Evolutionary conservation across 2,329 filamentous ascomycete species (phyloP), one percentile per base, ranked within the genome.

Genomic region (Fusarium camptoceras): DNA sequence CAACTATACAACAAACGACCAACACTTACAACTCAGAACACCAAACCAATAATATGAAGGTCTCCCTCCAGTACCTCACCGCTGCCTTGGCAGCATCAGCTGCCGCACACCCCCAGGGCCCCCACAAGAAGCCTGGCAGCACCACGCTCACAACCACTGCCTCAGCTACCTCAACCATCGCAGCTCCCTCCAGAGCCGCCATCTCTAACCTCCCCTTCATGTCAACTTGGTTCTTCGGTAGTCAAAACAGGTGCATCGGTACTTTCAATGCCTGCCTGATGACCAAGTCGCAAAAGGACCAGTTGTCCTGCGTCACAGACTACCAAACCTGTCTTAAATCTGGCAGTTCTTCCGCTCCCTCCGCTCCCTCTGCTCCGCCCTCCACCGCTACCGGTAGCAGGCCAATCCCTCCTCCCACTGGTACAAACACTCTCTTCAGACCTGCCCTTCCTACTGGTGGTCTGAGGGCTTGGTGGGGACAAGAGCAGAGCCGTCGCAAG

Each of bases 161-260:
- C 8, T 20, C 44, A 2, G 12, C 41, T 7, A 34, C 59, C 24
- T 50, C 50, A 10, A 41, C 22, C 12, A 44, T 22, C 1, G 39
- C 61, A 8, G 34, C 25, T 39, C 47, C 61, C 11, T n/a, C 27
- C 2, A 30, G 20, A 20, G 54, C 46, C 9, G 25, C 18, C 10
- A 64, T 53, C 20, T 31, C 30, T 15, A 60, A 42, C 10, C 25
- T 66, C 2, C 41, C 60, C 14, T 66, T 65, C 41, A 12, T 66
- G 25, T 48, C 63, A 16, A 41, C 16, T 5, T 66, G 63, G 63
- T 27, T 66, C 7, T 66, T 66, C 25, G 30, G 28, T 10, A 55
- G 43, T 3, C 12, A 30, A 25, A 66, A 41, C 37, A 66, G 60
- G 55, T 66, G 63, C n/a, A 66, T 59, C 30, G 31, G 15, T n/a